These are phyloP conservation scores for Plenodomus lindquistii DNA, from an alignment of 2,329 filamentous ascomycete species.

Conservation along the genomic window DNA sequence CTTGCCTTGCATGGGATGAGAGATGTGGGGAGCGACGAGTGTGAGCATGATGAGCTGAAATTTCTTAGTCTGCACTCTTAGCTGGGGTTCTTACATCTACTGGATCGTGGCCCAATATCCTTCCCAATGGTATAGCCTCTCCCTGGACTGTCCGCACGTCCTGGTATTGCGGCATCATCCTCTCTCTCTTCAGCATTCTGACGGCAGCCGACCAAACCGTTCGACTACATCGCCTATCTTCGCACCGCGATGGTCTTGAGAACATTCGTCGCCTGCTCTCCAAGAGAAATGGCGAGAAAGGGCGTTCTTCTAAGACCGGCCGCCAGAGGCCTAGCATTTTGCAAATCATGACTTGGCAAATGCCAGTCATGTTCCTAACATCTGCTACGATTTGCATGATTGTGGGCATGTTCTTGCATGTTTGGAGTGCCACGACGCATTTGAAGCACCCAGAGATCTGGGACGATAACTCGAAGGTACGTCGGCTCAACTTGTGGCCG, in stretches of 20 bases:
- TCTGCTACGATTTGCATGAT: constrained; percentile 44
- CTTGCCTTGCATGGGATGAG: not conserved
- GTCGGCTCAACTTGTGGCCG: not conserved
- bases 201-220: constrained; percentile 50
- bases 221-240: constrained; percentile 48
- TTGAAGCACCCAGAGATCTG: constrained; percentile 28
- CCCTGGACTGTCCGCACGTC: constrained; percentile 49
- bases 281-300: constrained; percentile 26
- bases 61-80: constrained; percentile 41
- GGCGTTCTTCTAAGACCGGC: constrained; percentile 21
- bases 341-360: constrained; percentile 45
- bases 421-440: constrained; percentile 41
- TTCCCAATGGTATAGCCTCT: constrained; percentile 41
- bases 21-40: not conserved
- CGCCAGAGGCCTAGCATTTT: constrained; percentile 26
- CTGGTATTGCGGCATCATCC: constrained; percentile 52
- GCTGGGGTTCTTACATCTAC: constrained; percentile 49
- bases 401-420: constrained; percentile 44
- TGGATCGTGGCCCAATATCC: constrained; percentile 49
- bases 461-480: constrained; percentile 39
- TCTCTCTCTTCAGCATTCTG: constrained; percentile 57
- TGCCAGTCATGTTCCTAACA: constrained; percentile 44
- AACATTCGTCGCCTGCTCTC: constrained; percentile 44
- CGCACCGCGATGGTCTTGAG: constrained; percentile 44
- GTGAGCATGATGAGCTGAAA: not conserved